Base-by-base conservation (phyloP, 2,329 filamentous ascomycete genomes). In the Ophiocordyceps unilateralis region DNA sequence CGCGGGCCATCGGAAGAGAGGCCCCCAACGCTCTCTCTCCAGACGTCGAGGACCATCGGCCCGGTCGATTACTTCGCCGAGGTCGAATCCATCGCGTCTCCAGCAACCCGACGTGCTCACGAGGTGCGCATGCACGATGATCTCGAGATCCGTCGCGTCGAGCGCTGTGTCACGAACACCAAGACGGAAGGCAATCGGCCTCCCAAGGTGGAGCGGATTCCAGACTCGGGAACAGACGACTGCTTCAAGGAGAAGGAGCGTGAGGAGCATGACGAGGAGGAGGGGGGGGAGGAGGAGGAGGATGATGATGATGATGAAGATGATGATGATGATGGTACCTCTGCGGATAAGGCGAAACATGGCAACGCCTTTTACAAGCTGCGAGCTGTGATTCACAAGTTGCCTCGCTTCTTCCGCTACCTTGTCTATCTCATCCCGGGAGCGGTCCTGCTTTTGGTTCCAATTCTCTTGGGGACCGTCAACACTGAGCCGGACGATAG, bases 341-440 rank as follows among this genome's bases (percentile, higher is more conserved):
- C 24, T n/a, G 49, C 53, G 21, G 44, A 46, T 0, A 51, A 53
- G 4, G 54, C 48, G 40, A 58, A 61, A 39, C 49, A 53, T 1
- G 52, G 62, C 44, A 60, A 60, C 8, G 46, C 55, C 2, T 43
- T 65, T 4, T 57, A 62, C 46, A 64, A 61, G 46, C 45, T 70
- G 12, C 69, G 66, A 61, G 48, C 55, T 28, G 64, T 62, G 47
- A 52, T 72, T 21, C 64, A 60, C 44, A 69, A 68, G 47, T 70
- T 72, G 40, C 69, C 69, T 23, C 66, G 68, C 6, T 62, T 67
- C 20, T 50, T 71, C 42, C 64, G 69, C 36, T 72, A 72, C 46
- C 48, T 68, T 30, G 50, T 70, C 34, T 72, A 72, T 46, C 53
- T 69, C 23, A 53, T 69, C 7, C 69, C 68, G 0, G 62, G 66